Percentiles rank a stretch among this genome's conserved stretches.
These are phyloP conservation scores for Scleroderma citrinum DNA, from an alignment of 768 basidiomycete species.

Conservation along the genomic window DNA sequence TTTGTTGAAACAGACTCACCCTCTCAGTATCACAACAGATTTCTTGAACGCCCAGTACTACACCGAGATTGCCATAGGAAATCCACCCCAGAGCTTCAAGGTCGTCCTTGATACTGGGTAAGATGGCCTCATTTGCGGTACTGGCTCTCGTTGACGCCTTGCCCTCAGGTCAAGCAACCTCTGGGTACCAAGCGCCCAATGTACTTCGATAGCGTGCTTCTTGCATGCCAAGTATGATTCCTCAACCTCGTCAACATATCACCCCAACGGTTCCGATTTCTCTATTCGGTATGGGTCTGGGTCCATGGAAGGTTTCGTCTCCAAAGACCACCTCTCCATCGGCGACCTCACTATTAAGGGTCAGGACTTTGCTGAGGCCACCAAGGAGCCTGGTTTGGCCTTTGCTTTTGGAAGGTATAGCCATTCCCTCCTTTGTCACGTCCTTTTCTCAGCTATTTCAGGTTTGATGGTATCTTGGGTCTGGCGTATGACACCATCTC, in stretches of 20 bases:
- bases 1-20: not conserved
- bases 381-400: constrained; percentile 92
- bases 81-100: constrained; percentile 85
- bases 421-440: not conserved
- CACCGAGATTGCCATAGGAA: constrained; percentile 78
- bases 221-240: constrained; percentile 92
- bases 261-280: constrained; percentile 83
- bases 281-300: constrained; percentile 94
- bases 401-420: constrained; percentile 94
- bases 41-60: constrained; percentile 99
- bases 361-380: constrained; percentile 93
- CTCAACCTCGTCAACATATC: constrained; percentile 72
- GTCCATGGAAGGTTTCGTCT: constrained; percentile 94
- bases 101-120: constrained; percentile 93
- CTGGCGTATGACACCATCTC: constrained; percentile 94
- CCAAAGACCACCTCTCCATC: constrained; percentile 71
- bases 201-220: constrained; percentile 90
- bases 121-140: not conserved
- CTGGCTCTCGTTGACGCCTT: constrained; percentile 3
- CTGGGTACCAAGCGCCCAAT: constrained; percentile 82
- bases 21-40: constrained; percentile 43
- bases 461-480: constrained; percentile 94
- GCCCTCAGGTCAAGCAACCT: constrained; percentile 76
- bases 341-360: constrained; percentile 71
- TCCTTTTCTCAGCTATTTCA: constrained; percentile 22